Base-by-base conservation (phyloP, 208 protist genomes). In the Angomonas deanei region DNA sequence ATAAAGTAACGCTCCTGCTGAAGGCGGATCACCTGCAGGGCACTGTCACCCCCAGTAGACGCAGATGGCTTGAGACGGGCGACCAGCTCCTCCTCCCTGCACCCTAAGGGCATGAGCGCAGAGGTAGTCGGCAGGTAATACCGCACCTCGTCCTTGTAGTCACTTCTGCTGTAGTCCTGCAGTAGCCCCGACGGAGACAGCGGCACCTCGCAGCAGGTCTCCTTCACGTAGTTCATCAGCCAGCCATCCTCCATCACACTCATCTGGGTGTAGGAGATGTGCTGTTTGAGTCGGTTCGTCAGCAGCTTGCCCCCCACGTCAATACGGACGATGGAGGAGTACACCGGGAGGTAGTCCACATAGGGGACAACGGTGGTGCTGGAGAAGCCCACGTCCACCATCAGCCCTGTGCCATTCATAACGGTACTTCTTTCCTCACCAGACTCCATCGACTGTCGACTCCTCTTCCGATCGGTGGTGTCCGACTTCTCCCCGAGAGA, bases 161-260 rank as follows among this genome's bases (percentile, higher is more conserved):
- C 42, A 13, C 4, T 3, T 15, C 13, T 27, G 47, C 58, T 1
- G 48, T 64, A 55, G 38, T 58, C 23, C 11, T 49, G 24, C 11
- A 78, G 46, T 6, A 49, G 58, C 11, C 24, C 26, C 33, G 42
- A 27, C 8, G 70, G 72, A 30, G 62, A 21, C 27, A 60, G 30
- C 8, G 66, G 75, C 0, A 86, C 80, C 36, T 70, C 57, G 63
- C 84, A 90, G 61, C 78, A 88, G 3, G 48, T 57, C 68, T 92
- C 78, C 73, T 84, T 85, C n/a, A 94, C 73, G 75, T 88, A 66
- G 47, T 91, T 88, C n/a, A 92, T 74, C 17, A 94, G 70, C 83
- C 84, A 92, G 1, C 74, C 80, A 60, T 94, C 88, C 64, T 92
- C 78, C 61, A 81, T 71, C 65, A 94, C 65, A 49, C 92, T 85